phyloP scores from a whole-genome alignment of 441 rosid species.

The Erysimum cheiri region DNA sequence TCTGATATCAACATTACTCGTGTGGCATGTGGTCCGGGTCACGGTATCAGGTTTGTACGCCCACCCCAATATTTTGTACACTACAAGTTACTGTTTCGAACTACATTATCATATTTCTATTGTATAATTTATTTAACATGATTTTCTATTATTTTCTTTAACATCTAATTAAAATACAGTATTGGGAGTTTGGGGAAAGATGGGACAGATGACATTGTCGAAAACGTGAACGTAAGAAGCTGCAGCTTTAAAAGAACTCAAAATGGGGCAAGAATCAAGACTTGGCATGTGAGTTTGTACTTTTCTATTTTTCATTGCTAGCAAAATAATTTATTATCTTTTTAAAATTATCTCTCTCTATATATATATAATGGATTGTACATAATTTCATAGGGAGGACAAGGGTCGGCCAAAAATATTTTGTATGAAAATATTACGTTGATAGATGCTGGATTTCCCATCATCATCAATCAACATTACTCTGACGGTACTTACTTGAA shows the following conservation, averaged over 20 bases:
- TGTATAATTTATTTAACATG: background rate
- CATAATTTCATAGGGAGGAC: slow-evolving; percentile 19
- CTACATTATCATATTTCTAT: background rate
- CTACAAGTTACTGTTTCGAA: background rate
- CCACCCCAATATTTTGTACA: too few species aligned
- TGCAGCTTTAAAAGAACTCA: slow-evolving; percentile 19
- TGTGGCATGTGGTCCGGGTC: slow-evolving; percentile 43
- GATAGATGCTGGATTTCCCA: background rate
- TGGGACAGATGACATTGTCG: background rate
- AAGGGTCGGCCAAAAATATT: slow-evolving; percentile 17
- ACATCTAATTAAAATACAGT: background rate
- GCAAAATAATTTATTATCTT: background rate
- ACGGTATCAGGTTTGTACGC: slow-evolving; percentile 34
- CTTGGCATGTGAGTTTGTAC: slow-evolving; percentile 3
- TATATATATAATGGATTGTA: background rate
- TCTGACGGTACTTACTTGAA: background rate
- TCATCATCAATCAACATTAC: slow-evolving; percentile 31
- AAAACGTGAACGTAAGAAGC: slow-evolving; percentile 4
- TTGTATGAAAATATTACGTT: background rate
- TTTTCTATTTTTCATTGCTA: background rate
- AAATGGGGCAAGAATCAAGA: slow-evolving; percentile 36
- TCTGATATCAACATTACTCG: slow-evolving; percentile 25
- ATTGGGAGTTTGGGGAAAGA: slow-evolving; percentile 38
- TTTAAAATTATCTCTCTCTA: too few species aligned
- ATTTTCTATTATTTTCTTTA: background rate